phyloP scores from a whole-genome alignment of 2,329 filamentous ascomycete species.

The Cladobotryum protrusum region DNA sequence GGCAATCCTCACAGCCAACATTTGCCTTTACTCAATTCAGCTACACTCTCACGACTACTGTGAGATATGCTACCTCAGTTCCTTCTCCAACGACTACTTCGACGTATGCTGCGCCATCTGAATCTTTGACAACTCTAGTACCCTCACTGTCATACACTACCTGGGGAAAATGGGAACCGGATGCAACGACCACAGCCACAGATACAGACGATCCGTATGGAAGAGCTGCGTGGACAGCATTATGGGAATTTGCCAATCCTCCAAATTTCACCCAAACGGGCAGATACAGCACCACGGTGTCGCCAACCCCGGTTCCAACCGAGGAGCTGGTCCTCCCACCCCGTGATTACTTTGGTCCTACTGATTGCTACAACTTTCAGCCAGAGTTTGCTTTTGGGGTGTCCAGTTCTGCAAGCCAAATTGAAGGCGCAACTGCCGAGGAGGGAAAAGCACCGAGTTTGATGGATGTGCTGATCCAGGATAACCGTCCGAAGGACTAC shows the following conservation, averaged over 20 bases:
- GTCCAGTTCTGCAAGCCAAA: slow-evolving; percentile 38
- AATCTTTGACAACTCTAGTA: slow-evolving; percentile 20
- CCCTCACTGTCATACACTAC: slow-evolving; percentile 26
- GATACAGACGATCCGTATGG: slow-evolving; percentile 26
- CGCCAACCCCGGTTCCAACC: slow-evolving; percentile 47
- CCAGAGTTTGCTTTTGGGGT: slow-evolving; percentile 43
- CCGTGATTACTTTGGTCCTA: slow-evolving; percentile 41
- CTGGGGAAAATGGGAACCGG: slow-evolving; percentile 30
- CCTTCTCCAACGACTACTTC: slow-evolving; percentile 24
- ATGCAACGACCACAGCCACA: slow-evolving; percentile 20
- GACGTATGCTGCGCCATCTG: slow-evolving; percentile 24
- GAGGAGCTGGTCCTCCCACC: slow-evolving; percentile 51
- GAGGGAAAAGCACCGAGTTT: slow-evolving; percentile 38
- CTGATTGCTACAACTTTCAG: slow-evolving; percentile 44
- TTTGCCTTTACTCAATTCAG: slow-evolving; percentile 18
- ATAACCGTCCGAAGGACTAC: slow-evolving; percentile 24
- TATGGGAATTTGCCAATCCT: slow-evolving; percentile 28
- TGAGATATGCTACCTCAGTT: slow-evolving; percentile 26
- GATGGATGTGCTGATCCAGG: slow-evolving; percentile 33
- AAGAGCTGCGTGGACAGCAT: slow-evolving; percentile 24
- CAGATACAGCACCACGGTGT: slow-evolving; percentile 41
- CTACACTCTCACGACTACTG: slow-evolving; percentile 26
- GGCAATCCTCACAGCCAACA: slow-evolving; percentile 17
- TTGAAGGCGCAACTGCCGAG: slow-evolving; percentile 40
- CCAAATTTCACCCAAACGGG: slow-evolving; percentile 28